Percentiles rank a stretch among this genome's conserved stretches.
These are phyloP conservation scores for Calonectria naviculata DNA, from an alignment of 2,329 filamentous ascomycete genomes.

Conservation along the genomic window DNA sequence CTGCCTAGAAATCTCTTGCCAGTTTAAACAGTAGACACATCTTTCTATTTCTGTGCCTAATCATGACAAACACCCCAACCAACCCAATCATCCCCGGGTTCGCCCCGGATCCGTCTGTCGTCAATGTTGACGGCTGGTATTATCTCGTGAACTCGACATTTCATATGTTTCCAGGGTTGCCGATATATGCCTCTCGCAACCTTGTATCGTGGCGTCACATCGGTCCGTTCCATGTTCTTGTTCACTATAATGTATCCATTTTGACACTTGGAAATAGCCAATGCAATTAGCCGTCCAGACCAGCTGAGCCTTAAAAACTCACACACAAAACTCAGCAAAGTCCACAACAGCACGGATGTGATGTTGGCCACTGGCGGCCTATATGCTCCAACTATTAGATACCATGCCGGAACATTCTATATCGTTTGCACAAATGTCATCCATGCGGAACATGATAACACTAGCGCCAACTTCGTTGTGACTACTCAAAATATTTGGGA, in stretches of 20 bases:
- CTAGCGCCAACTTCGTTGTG: background rate
- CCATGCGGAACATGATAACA: background rate
- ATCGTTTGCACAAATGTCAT: slow-evolving; percentile 8
- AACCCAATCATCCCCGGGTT: slow-evolving; percentile 8
- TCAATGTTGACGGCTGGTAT: slow-evolving; percentile 9
- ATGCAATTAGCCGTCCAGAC: slow-evolving; percentile 4
- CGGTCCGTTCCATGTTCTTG: background rate
- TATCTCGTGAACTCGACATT: slow-evolving; percentile 8
- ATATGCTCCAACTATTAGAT: slow-evolving; percentile 1
- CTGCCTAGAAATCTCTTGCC: too few species aligned
- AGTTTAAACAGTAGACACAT: too few species aligned
- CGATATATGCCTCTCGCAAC: slow-evolving; percentile 4
- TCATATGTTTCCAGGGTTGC: slow-evolving; percentile 4
- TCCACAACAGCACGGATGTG: background rate
- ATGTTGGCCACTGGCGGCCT: background rate
- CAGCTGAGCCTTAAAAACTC: slow-evolving; percentile 8
- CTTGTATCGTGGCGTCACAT: slow-evolving; percentile 9
- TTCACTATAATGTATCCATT: background rate
- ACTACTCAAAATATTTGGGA: background rate
- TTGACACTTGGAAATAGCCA: background rate
- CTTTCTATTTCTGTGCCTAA: background rate
- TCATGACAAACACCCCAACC: background rate
- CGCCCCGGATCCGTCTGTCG: background rate
- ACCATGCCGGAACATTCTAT: background rate
- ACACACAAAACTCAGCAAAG: background rate